Evolutionary conservation across 768 basidiomycete species (phyloP).

Genomic region (Peribolospora baueri): DNA sequence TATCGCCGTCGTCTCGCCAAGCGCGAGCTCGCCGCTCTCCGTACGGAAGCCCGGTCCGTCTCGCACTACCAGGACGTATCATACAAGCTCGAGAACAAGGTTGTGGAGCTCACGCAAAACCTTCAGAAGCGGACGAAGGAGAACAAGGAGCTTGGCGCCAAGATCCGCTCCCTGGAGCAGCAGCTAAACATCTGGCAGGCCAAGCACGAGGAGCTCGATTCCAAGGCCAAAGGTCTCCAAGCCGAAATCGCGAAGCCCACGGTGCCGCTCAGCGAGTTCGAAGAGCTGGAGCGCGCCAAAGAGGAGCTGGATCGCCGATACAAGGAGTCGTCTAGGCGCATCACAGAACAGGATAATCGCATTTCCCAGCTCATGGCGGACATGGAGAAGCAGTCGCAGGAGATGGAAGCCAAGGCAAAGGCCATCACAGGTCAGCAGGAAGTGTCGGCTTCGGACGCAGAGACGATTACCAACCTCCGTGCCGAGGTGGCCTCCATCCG

Average conservation of each 20-base stretch:
- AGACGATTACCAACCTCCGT: conserved; percentile 68
- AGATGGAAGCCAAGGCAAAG: conserved; percentile 53
- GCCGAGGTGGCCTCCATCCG: conserved; percentile 75
- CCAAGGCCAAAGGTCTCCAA: conserved; percentile 46
- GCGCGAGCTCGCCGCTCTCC: conserved; percentile 57
- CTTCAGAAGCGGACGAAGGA: conserved; percentile 75
- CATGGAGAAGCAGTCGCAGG: conserved; percentile 41
- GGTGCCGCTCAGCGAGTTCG: conserved; percentile 42
- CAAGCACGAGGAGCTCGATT: conserved; percentile 66
- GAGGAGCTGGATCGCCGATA: conserved; percentile 52
- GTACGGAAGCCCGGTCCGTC: conserved; percentile 80
- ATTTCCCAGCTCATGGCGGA: conserved; percentile 64
- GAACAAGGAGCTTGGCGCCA: conserved; percentile 60
- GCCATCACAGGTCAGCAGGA: conserved; percentile 16
- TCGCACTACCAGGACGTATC: conserved; percentile 98
- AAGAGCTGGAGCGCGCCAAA: conserved; percentile 50
- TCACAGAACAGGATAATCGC: conserved; percentile 51
- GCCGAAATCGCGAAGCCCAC: conserved; percentile 43
- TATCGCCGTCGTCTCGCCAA: conserved; percentile 67
- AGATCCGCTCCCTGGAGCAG: conserved; percentile 52
- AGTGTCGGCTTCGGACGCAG: conserved; percentile 35
- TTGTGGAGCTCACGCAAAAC: conserved; percentile 86
- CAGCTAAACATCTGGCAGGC: conserved; percentile 64
- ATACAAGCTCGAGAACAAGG: conserved; percentile 93
- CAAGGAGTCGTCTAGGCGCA: conserved; percentile 48